Evolutionary conservation across 257 asterid species (phyloP), one percentile per base, ranked within the genome.

Genomic region (Fraxinus excelsior): DNA sequence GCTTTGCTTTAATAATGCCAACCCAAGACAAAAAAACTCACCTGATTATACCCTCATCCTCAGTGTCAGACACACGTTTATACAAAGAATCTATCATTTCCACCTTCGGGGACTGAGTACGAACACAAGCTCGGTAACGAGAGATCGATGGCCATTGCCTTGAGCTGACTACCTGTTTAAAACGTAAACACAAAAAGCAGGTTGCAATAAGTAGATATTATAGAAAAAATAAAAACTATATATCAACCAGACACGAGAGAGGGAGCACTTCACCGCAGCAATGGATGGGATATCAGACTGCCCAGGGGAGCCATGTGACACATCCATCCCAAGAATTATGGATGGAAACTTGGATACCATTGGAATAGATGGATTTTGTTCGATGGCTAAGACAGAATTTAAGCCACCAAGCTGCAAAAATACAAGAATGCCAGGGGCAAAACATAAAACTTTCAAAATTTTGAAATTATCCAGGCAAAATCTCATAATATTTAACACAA

Each of bases 271-370:
- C 83, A 91, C 98, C 67, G 98, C 98, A 76, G 98, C 98, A 86
- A 94, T 92, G 32, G 98, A 94, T 2, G 98, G 98, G 26, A 92
- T 38, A 82, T 94, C 98, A 34, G 97, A 92, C 81, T 88, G 97
- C 75, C 99, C 99, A 31, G 99, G 99, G 42, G 99, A 94, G 67
- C 97, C 99, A 72, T 94, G 99, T 0, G 97, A 92, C 7, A 94
- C 99, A 60, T 94, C 99, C 99, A 94, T 94, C 51, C 99, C 99
- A 70, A 94, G 87, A 77, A 94, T 91, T 25, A 92, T 75, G 26
- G 99, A 92, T 16, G 99, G 97, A 71, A 73, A 79, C 80, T 90
- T 92, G 0, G 99, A 92, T 32, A 94, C 87, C 80, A 88, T 0
- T 2, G 97, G 97, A 5, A 94, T 62, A 3, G 96, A 84, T 66